These are phyloP conservation scores for Phytophthora cajani DNA, from an alignment of 352 stramenopile species.

Conservation along the genomic window DNA sequence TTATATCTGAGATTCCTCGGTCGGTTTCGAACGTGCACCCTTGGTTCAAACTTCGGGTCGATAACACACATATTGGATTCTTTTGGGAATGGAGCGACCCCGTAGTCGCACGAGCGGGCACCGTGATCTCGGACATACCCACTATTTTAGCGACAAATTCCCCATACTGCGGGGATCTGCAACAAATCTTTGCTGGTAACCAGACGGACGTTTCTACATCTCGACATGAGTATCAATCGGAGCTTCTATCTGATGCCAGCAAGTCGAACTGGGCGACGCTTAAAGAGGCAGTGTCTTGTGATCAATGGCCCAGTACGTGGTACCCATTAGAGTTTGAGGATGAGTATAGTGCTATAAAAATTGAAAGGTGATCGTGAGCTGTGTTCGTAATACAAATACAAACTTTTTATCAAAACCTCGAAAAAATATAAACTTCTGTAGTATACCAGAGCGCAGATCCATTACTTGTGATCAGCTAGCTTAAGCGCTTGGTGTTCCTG, in stretches of 20 bases:
- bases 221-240: not conserved
- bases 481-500: not conserved
- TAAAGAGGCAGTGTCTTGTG: conserved; percentile 2
- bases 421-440: too few species aligned
- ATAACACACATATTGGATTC: conserved; percentile 13
- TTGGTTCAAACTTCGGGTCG: conserved; percentile 15
- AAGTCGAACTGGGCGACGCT: conserved; percentile 6
- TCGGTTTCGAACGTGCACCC: conserved; percentile 2
- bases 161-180: conserved; percentile 13
- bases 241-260: not conserved
- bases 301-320: not conserved
- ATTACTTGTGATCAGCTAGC: not conserved
- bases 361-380: not conserved
- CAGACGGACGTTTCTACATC: not conserved
- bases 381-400: too few species aligned
- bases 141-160: conserved; percentile 17
- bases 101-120: not conserved
- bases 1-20: conserved; percentile 18
- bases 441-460: not conserved
- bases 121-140: not conserved
- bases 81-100: conserved; percentile 24
- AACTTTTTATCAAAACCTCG: too few species aligned
- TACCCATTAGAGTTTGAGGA: not conserved
- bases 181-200: conserved; percentile 6
- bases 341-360: not conserved